Evolutionary conservation across 768 basidiomycete genomes (phyloP).

Genomic region (Hirschioporus abietinus): DNA sequence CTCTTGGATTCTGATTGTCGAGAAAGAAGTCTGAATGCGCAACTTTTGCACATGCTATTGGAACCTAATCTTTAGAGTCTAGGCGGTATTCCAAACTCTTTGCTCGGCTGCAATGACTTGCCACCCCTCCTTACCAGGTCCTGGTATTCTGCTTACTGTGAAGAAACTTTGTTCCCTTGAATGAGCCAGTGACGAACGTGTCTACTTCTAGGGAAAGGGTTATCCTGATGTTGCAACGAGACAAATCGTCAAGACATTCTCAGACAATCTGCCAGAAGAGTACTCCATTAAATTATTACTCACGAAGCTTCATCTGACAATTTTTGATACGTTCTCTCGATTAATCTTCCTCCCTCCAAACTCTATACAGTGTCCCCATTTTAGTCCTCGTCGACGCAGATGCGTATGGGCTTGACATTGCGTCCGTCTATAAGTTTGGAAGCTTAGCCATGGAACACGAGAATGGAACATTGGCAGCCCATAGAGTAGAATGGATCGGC

Average conservation of each 20-base stretch:
- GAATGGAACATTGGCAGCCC: conserved; percentile 57
- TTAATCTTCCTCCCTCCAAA: neutral
- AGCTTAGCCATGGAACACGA: conserved; percentile 70
- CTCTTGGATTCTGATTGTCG: conserved; percentile 80
- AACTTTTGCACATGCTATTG: neutral
- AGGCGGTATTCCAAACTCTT: conserved; percentile 95
- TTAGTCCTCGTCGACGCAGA: conserved; percentile 85
- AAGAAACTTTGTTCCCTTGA: conserved; percentile 7
- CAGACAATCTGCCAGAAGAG: conserved; percentile 58
- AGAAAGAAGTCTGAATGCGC: conserved; percentile 72
- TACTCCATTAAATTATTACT: conserved; percentile 25
- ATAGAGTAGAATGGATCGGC: conserved; percentile 76
- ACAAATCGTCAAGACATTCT: conserved; percentile 71
- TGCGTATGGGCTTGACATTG: conserved; percentile 88
- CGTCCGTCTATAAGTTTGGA: conserved; percentile 82
- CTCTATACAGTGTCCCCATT: conserved; percentile 60
- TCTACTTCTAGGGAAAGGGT: conserved; percentile 74
- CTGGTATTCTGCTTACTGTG: conserved; percentile 78
- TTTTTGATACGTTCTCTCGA: neutral
- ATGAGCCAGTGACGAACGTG: conserved; percentile 1
- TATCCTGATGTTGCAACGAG: conserved; percentile 94
- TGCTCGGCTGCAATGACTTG: conserved; percentile 51
- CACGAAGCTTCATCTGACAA: neutral
- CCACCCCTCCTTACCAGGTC: conserved; percentile 45
- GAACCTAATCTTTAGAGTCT: conserved; percentile 4